Conservation (phyloP, 2,329 filamentous ascomycete genomes). For the Cercospora brassicicola region DNA sequence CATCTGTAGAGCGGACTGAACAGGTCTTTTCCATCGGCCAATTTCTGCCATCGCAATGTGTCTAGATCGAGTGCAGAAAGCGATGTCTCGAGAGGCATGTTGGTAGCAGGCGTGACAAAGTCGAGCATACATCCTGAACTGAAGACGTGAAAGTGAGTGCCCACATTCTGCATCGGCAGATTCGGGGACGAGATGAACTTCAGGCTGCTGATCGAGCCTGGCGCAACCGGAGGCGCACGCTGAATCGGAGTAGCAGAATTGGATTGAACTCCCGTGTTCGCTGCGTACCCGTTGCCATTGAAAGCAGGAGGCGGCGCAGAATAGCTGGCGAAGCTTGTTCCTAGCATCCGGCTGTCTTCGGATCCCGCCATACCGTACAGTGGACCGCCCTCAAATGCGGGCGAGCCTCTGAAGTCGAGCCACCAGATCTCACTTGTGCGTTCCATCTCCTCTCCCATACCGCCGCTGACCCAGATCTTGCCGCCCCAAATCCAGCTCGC, state of each 20-base stretch:
- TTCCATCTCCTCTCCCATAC: constrained; percentile 93
- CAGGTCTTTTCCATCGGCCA: constrained; percentile 90
- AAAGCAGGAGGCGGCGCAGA: constrained; percentile 35
- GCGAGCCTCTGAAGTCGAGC: constrained; percentile 88
- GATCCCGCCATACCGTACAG: constrained; percentile 35
- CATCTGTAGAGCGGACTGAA: constrained; percentile 91
- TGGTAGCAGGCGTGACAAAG: constrained; percentile 87
- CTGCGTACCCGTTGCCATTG: constrained; percentile 63
- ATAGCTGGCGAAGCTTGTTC: constrained; percentile 36
- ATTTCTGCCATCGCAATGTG: constrained; percentile 86
- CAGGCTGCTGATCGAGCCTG: constrained; percentile 83
- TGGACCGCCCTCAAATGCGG: constrained; percentile 62
- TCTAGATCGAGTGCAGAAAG: constrained; percentile 85
- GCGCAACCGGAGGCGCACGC: constrained; percentile 60
- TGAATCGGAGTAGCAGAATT: constrained; percentile 47
- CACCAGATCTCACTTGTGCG: constrained; percentile 96
- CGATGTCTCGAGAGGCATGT: constrained; percentile 85
- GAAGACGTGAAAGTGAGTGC: constrained; percentile 93
- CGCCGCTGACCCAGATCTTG: constrained; percentile 93
- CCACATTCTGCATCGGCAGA: constrained; percentile 83
- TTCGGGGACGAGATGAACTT: constrained; percentile 86
- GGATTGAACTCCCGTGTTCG: constrained; percentile 65
- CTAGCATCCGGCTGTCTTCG: constrained; percentile 38
- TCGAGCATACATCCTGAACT: constrained; percentile 90
- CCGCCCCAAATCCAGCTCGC: constrained; percentile 91